Percentiles rank a stretch among this genome's conserved stretches.
Evolutionary conservation across 1,284 basidiomycete species (phyloP).

Genomic region (Farysia itapuensis): DNA sequence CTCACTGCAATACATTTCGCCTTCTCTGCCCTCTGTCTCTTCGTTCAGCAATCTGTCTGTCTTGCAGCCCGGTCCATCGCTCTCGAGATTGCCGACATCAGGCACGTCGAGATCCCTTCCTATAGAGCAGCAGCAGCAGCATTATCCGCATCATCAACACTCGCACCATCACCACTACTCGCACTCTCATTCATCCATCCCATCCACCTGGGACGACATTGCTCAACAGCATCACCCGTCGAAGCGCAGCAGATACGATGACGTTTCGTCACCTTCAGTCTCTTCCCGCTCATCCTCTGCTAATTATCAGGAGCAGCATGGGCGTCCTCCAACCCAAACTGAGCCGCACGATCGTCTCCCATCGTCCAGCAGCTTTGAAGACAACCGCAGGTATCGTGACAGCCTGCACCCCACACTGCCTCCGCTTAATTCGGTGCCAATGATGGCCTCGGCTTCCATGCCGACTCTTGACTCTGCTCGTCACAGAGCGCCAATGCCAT

Average conservation of each 20-base stretch:
- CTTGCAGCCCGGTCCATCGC: not conserved
- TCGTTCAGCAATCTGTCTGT: conserved; percentile 3
- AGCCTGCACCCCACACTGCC: conserved; percentile 15
- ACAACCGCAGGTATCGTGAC: conserved; percentile 15
- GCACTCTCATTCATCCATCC: not conserved
- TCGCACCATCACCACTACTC: conserved; percentile 4
- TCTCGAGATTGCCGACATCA: not conserved
- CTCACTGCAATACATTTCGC: conserved; percentile 14
- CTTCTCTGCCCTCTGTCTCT: conserved; percentile 9
- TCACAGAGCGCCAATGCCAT: no score
- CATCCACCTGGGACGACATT: conserved; percentile 13
- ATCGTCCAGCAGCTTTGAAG: conserved; percentile 3
- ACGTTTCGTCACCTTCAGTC: conserved; percentile 8
- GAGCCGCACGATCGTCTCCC: conserved; percentile 17
- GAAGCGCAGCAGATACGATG: conserved; percentile 27
- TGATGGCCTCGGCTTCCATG: conserved; percentile 15
- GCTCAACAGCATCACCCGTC: conserved; percentile 31
- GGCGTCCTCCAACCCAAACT: conserved; percentile 5
- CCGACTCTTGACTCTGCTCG: conserved; percentile 4
- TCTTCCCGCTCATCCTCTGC: conserved; percentile 10
- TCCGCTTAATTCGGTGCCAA: conserved; percentile 13
- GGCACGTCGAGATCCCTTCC: not conserved
- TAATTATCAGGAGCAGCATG: conserved; percentile 7
- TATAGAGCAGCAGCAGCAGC: conserved; percentile 22
- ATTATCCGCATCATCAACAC: conserved; percentile 2